Evolutionary conservation across 768 basidiomycete species (phyloP), one percentile per base, ranked within the genome.

Genomic region (Rubroboletus pulcherrimus): DNA sequence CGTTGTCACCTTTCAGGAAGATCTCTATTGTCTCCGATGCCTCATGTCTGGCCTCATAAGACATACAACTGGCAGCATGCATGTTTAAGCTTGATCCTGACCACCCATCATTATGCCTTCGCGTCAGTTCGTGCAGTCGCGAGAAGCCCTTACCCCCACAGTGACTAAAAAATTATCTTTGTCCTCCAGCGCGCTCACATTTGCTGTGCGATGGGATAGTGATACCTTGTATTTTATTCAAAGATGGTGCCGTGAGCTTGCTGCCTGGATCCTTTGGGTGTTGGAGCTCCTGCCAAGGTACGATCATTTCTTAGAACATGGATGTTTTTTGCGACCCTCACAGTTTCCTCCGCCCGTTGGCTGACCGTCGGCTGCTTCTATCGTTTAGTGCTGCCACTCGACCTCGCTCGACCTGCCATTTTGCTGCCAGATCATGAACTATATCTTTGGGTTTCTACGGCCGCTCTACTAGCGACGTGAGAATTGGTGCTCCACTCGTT

Each of bases 141-240:
- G 14, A 52, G 12, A 15, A 29, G 26, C 31, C 42, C 43, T 21
- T 34, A 33, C n/a, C 41, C 40, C 55, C 53, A 30, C 29, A 19
- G 37, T 33, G 38, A 53, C 49, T 12, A 26, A 40, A 19, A 12
- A 38, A 17, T 21, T 21, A 21, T 15, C 34, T 21, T 53, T 37
- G 42, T 56, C 42, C 45, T 48, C 31, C 0, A n/a, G 39, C 29
- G 21, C 37, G 3, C 48, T 46, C 49, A 11, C 34, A n/a, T 17
- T 9, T 17, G 17, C 6, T 31, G 45, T 26, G 24, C 41, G 40
- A 44, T 39, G 42, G 51, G 42, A 54, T 62, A 42, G 64, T 21
- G 51, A 63, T 46, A 15, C 62, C 31, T 71, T 67, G 59, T 69
- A 65, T 57, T 70, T 34, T 52, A 43, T 19, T 19, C 29, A 29